Base-by-base conservation (phyloP, 2,329 filamentous ascomycete genomes). In the Lasiodiplodia gonubiensis region DNA sequence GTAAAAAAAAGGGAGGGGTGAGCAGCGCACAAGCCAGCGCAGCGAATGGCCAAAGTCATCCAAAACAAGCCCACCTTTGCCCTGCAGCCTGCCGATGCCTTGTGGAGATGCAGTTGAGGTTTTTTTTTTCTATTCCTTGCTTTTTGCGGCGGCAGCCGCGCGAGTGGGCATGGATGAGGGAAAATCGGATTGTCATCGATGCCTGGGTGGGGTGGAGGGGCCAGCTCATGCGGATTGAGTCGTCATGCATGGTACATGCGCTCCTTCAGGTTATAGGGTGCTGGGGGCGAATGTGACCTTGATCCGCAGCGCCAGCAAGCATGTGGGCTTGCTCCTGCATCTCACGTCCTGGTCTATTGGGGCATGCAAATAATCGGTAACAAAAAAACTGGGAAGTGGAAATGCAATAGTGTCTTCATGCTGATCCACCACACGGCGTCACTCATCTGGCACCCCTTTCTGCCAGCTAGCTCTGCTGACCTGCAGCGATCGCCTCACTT, bases 111-210 rank as follows among this genome's bases (percentile, higher is more conserved):
- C 21, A 27, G 25, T 25, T 52, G 49, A 52, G 49, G 25, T 2
- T 27, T 18, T 61, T 39, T 39, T 25, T 46, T 12, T 42, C 16
- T 46, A 6, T 23, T 42, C 21, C 33, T 63, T 63, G 21, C 21
- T 52, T 63, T 51, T 63, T 63, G 46, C 59, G 46, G 59, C 59
- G 59, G 59, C 46, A 63, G 59, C 59, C 59, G 59, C 59, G 59
- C 33, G 53, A 55, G 21, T 8, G 27, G 39, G 39, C 37, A 48
- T 60, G 37, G 55, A 25, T 46, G n/a, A 42, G 25, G 16, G n/a
- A 30, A 23, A 37, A 8, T 30, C 33, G 39, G 8, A 27, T 59
- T 27, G 7, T 42, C 25, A 39, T 57, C 33, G n/a, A 39, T 37
- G 33, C 12, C n/a, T 25, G 37, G 37, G 49, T 25, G 49, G 49